Evolutionary conservation across 2,329 filamentous ascomycete species (phyloP).

Genomic region (Tolypocladium capitatum): DNA sequence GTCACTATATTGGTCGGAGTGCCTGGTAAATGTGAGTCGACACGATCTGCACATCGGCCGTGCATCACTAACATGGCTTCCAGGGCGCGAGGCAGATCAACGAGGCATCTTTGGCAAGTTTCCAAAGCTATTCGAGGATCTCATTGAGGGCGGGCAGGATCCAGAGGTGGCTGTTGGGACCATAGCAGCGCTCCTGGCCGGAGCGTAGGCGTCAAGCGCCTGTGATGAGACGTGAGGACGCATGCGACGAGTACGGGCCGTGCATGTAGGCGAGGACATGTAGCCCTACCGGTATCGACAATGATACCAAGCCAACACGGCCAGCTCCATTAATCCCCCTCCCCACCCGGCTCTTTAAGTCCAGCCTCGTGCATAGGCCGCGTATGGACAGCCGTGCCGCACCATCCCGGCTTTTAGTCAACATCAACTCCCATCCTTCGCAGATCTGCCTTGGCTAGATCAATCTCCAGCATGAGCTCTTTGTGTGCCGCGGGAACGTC

Average conservation of each 20-base stretch:
- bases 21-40: conserved; percentile 49
- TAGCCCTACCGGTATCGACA: neutral
- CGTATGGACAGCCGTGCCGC: neutral
- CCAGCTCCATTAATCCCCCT: neutral
- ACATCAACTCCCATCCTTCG: conserved; percentile 63
- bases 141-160: conserved; percentile 42
- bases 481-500: conserved; percentile 84
- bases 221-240: conserved; percentile 5
- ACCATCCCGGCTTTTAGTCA: conserved; percentile 35
- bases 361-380: neutral
- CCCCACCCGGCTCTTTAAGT: neutral
- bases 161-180: conserved; percentile 43
- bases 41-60: neutral
- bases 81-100: conserved; percentile 48
- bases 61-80: conserved; percentile 6
- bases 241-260: too few relatives aligned
- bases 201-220: conserved; percentile 18
- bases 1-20: conserved; percentile 41
- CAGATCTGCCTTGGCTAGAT: conserved; percentile 61
- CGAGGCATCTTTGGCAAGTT: conserved; percentile 43
- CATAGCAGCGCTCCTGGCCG: conserved; percentile 45
- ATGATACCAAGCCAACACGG: neutral
- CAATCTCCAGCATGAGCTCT: conserved; percentile 78
- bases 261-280: neutral
- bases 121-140: conserved; percentile 44